These are phyloP conservation scores for Microthyrium microscopicum DNA, from an alignment of 2,329 filamentous ascomycete species.

Conservation along the genomic window DNA sequence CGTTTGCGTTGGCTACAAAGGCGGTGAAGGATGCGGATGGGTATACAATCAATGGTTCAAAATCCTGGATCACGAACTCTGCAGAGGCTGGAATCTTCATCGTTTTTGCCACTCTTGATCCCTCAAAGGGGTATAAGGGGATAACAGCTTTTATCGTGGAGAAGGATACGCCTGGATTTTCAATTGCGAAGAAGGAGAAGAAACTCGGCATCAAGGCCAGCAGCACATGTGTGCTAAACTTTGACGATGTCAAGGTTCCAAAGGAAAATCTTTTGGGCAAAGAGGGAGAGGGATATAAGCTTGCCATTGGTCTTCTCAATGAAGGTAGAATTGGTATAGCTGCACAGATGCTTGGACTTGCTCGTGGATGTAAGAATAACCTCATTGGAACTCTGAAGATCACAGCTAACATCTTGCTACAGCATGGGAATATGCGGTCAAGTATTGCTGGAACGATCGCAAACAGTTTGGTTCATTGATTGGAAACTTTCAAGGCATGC, in stretches of 20 bases:
- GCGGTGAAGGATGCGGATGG: constrained; percentile 69
- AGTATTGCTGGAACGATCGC: constrained; percentile 95
- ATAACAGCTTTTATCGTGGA: constrained; percentile 94
- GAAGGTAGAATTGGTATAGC: constrained; percentile 96
- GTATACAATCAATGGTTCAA: constrained; percentile 76
- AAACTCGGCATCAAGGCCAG: constrained; percentile 93
- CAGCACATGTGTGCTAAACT: constrained; percentile 93
- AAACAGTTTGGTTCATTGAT: constrained; percentile 90
- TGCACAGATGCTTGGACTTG: constrained; percentile 95
- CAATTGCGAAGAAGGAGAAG: constrained; percentile 98
- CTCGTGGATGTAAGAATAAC: too few relatives aligned
- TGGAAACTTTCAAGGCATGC: constrained; percentile 97
- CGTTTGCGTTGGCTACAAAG: constrained; percentile 85
- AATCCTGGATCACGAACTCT: constrained; percentile 99
- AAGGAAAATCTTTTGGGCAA: constrained; percentile 76
- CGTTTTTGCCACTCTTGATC: constrained; percentile 92
- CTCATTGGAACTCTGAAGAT: too few relatives aligned
- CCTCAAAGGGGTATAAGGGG: constrained; percentile 83
- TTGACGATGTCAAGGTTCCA: constrained; percentile 87
- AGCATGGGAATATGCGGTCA: too few relatives aligned
- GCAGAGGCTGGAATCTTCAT: constrained; percentile 92
- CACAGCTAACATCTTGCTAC: too few relatives aligned
- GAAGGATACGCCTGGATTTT: constrained; percentile 77
- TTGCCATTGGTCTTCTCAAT: constrained; percentile 85
- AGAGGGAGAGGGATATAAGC: constrained; percentile 90